Percentiles rank a stretch among this genome's conserved stretches.
Conservation (phyloP, 305 asterid genomes). For the Caryopteris hybrid region DNA sequence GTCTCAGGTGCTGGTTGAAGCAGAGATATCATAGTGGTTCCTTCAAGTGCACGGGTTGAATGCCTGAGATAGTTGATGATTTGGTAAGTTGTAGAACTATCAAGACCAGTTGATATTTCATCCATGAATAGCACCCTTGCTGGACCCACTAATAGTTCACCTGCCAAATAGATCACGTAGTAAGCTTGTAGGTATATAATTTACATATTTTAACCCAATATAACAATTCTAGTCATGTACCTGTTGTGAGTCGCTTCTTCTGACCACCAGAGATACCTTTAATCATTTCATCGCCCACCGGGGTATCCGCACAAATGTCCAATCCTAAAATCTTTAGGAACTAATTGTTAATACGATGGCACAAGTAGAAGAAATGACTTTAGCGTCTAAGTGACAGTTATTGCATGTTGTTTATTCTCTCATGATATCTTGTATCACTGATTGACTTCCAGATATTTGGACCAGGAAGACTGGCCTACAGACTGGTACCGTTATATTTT, state of each 20-base stretch:
- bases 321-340: constrained; percentile 93
- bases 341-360: constrained; percentile 38
- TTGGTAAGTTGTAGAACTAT: constrained; percentile 87
- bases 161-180: constrained; percentile 43
- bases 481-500: not conserved
- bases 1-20: constrained; percentile 99
- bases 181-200: constrained; percentile 22
- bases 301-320: constrained; percentile 84
- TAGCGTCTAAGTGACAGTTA: constrained; percentile 1
- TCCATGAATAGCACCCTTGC: constrained; percentile 87
- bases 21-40: constrained; percentile 75
- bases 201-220: constrained; percentile 7
- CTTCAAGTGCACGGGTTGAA: constrained; percentile 77
- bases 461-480: not conserved
- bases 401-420: not conserved
- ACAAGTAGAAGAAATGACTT: constrained; percentile 1
- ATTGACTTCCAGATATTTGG: not conserved
- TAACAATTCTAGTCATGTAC: constrained; percentile 30
- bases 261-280: constrained; percentile 98
- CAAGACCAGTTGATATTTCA: constrained; percentile 95
- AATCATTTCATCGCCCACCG: constrained; percentile 96
- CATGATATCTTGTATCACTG: not conserved
- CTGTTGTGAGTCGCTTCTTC: constrained; percentile 88
- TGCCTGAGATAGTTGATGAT: constrained; percentile 76
- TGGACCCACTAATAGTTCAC: constrained; percentile 85